Evolutionary conservation across 352 stramenopile genomes (phyloP).

Genomic region (Pythium brachiatum): DNA sequence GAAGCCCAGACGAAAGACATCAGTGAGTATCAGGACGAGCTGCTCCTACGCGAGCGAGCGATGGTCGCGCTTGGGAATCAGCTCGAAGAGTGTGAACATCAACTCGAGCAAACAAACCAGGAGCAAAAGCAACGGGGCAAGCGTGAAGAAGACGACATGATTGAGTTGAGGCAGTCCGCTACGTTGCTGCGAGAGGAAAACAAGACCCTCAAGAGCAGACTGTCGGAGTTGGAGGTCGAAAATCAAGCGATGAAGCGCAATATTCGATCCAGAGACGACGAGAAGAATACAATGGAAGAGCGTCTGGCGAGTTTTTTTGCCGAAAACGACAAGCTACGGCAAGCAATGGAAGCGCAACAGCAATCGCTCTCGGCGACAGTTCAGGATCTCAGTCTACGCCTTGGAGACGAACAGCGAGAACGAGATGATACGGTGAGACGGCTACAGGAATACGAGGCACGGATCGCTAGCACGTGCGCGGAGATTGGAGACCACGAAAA

Average conservation of each 20-base stretch:
- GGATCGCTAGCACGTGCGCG: slow-evolving; percentile 63
- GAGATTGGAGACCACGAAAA: slow-evolving; percentile 73
- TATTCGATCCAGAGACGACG: neutral
- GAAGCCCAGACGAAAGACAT: slow-evolving; percentile 32
- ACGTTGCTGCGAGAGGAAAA: slow-evolving; percentile 6
- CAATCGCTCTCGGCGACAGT: slow-evolving; percentile 1
- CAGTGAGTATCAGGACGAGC: slow-evolving; percentile 30
- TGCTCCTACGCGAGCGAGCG: slow-evolving; percentile 32
- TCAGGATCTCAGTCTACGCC: slow-evolving; percentile 29
- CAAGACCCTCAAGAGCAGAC: neutral
- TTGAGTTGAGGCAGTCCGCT: neutral
- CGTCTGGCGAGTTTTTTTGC: neutral
- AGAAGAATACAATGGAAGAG: slow-evolving; percentile 1
- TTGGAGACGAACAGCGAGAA: slow-evolving; percentile 48
- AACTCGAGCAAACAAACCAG: slow-evolving; percentile 10
- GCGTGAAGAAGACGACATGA: neutral
- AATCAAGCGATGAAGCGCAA: neutral
- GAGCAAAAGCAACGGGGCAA: neutral
- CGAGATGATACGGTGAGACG: slow-evolving; percentile 63
- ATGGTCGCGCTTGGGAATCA: slow-evolving; percentile 29
- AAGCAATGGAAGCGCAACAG: neutral
- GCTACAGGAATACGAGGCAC: slow-evolving; percentile 70
- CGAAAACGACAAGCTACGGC: neutral
- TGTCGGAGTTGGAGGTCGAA: neutral
- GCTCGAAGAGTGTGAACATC: slow-evolving; percentile 30